Conservation (phyloP, 106 monocot genomes). For the Acanthochlamys bracteata region DNA sequence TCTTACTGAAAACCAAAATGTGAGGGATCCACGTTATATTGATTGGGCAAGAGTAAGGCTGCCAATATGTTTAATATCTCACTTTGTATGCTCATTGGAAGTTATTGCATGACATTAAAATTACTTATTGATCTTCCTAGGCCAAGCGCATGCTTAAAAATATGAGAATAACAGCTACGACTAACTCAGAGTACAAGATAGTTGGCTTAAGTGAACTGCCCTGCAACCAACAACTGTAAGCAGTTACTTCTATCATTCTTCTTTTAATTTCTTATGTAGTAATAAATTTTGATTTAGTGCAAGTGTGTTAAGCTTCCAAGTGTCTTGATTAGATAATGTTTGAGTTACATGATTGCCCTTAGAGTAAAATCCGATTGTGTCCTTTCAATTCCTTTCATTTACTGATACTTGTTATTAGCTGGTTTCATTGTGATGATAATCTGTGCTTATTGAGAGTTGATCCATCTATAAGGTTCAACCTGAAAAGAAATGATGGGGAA, state of each 20-base stretch:
- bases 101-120: not conserved
- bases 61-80: not conserved
- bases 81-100: too few species aligned
- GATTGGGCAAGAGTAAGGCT: constrained; percentile 78
- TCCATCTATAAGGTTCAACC: constrained; percentile 32
- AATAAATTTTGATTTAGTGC: not conserved
- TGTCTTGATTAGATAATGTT: too few species aligned
- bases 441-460: too few species aligned
- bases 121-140: constrained; percentile 11
- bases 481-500: constrained; percentile 37
- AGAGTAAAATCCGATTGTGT: too few species aligned
- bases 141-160: constrained; percentile 80
- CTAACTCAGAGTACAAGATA: constrained; percentile 66
- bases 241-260: too few species aligned
- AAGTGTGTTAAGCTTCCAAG: too few species aligned
- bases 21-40: constrained; percentile 34
- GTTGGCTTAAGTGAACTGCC: constrained; percentile 76
- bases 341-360: too few species aligned
- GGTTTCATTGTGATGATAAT: too few species aligned
- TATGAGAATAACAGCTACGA: constrained; percentile 45
- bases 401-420: too few species aligned
- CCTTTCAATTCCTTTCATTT: too few species aligned
- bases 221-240: constrained; percentile 58
- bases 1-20: constrained; percentile 75
- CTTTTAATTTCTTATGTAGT: not conserved